A percentile compares a stretch with the other conserved stretches of the same genome.
Conservation (phyloP, 2,329 filamentous ascomycete species). For the Paecilomyces fulvus region DNA sequence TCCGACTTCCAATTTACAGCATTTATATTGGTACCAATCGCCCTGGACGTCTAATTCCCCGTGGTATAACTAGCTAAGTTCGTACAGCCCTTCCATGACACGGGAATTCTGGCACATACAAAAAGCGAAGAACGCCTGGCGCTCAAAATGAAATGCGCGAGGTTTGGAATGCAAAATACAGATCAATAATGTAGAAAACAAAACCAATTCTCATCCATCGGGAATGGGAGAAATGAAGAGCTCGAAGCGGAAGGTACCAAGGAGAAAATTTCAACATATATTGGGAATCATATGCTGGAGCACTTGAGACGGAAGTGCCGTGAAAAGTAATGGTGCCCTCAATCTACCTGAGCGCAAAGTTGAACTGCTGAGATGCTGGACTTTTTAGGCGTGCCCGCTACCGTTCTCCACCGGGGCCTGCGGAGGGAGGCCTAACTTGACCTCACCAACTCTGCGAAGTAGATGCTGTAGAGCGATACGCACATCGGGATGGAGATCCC, state of each 20-base stretch:
- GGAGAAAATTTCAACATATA: constrained; percentile 6
- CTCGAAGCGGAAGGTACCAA: constrained; percentile 4
- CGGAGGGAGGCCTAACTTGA: constrained; percentile 42
- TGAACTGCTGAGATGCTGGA: constrained; percentile 25
- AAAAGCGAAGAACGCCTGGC: neutral
- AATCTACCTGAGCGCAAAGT: constrained; percentile 20
- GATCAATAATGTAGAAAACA: neutral
- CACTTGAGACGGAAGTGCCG: neutral
- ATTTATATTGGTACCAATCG: neutral
- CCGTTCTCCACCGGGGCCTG: constrained; percentile 17
- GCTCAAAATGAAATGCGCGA: neutral
- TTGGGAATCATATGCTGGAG: constrained; percentile 4
- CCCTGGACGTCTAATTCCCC: neutral
- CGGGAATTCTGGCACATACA: neutral
- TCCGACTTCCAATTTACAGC: neutral
- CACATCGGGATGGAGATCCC: constrained; percentile 73
- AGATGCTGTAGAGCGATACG: constrained; percentile 69
- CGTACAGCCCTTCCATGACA: neutral
- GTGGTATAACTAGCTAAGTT: neutral
- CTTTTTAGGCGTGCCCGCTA: constrained; percentile 23
- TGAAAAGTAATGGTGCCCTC: constrained; percentile 9
- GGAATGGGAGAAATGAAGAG: neutral
- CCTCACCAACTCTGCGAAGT: constrained; percentile 74
- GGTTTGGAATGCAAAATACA: neutral
- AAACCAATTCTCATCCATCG: neutral